Base-by-base conservation (phyloP, 139 green algal species). In the Chlamydomonas urium region DNA sequence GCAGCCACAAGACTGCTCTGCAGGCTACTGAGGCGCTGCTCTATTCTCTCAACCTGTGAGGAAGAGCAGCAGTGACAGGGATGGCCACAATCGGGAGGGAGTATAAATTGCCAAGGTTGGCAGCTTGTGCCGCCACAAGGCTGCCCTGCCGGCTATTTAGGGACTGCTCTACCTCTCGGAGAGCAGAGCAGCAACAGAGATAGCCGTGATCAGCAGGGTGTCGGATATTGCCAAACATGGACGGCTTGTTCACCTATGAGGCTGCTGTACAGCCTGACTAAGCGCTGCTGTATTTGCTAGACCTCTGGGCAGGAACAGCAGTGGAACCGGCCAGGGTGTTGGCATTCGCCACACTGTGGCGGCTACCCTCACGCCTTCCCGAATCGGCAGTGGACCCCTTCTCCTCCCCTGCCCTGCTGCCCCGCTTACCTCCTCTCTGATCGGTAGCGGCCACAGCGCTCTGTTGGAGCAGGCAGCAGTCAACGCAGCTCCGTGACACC, bases 401-500 rank as follows among this genome's bases (percentile, higher is more conserved):
- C n/a, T n/a, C n/a, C n/a, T n/a, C n/a, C n/a, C n/a, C n/a, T n/a
- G n/a, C n/a, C n/a, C n/a, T n/a, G n/a, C n/a, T n/a, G n/a, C n/a
- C n/a, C n/a, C n/a, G n/a, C n/a, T n/a, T 21, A 85, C 71, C 73
- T 88, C 83, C 1, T 86, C 73, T 35, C 66, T 58, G 5, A 83
- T 80, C 31, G 73, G 58, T 19, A 34, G 29, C 5, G 86, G 86
- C 86, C 86, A 91, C 65, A 79, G 47, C 2, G 65, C 69, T 1
- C 79, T 59, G 58, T 84, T 81, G 32, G 60, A 65, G 2, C 73
- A 74, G 3, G 65, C 76, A 19, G 72, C 62, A 10, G 58, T 73
- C 28, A 86, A 26, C 1, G n/a, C n/a, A n/a, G n/a, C n/a, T n/a
- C n/a, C n/a, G n/a, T n/a, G n/a, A n/a, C n/a, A n/a, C n/a, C n/a